A percentile compares a stretch with the other conserved stretches of the same genome.
Conservation (phyloP, 2,329 filamentous ascomycete species). For the Colletotrichum kahawae region DNA sequence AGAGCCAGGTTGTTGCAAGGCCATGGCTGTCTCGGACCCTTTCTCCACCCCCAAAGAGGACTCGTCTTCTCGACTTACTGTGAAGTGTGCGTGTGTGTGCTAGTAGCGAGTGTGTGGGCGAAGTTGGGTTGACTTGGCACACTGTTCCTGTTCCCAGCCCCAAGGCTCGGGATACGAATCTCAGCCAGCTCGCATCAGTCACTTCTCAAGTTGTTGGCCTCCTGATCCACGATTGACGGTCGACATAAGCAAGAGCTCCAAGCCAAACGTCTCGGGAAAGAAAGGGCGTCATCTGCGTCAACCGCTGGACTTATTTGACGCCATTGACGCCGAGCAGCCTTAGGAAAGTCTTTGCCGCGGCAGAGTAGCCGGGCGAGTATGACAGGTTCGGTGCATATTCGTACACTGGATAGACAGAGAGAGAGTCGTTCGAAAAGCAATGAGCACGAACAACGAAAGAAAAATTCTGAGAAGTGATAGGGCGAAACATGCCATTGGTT, state of each 20-base stretch:
- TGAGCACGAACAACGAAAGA: neutral
- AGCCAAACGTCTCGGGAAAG: conserved; percentile 12
- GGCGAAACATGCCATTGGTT: conserved; percentile 19
- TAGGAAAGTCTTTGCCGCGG: neutral
- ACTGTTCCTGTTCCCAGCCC: neutral
- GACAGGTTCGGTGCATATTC: neutral
- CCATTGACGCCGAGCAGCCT: conserved; percentile 13
- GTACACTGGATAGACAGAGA: neutral
- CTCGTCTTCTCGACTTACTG: neutral
- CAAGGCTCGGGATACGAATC: neutral
- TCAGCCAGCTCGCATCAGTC: neutral
- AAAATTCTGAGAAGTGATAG: conserved; percentile 21
- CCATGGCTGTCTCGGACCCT: conserved; percentile 21
- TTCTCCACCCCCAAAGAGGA: conserved; percentile 14
- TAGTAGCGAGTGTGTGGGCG: neutral
- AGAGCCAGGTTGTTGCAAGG: conserved; percentile 9
- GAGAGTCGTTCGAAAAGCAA: conserved; percentile 16
- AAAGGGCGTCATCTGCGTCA: conserved; percentile 18
- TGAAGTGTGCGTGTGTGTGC: neutral
- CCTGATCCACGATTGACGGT: conserved; percentile 1
- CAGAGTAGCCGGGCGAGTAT: neutral
- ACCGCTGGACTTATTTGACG: conserved; percentile 9
- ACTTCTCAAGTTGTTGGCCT: neutral
- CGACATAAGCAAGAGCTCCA: conserved; percentile 15
- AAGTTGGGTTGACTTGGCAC: neutral